Evolutionary conservation across 257 asterid genomes (phyloP).

Genomic region (Ligustrum vulgare): DNA sequence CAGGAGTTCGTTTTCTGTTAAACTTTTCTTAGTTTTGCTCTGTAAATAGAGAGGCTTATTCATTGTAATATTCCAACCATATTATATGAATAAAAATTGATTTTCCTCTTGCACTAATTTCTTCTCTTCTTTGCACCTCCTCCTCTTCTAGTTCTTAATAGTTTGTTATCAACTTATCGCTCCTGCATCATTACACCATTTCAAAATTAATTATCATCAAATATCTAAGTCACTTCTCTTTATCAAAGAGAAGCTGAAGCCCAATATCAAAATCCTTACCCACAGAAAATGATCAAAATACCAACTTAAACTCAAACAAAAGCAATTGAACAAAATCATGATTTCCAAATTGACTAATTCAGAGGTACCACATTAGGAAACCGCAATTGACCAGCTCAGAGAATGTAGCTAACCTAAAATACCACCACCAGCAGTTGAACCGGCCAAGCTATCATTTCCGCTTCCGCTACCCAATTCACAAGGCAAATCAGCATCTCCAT

Average conservation of each 20-base stretch:
- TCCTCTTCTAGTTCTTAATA: no score
- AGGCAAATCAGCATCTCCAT: constrained; percentile 81
- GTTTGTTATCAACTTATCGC: no score
- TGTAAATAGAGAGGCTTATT: no score
- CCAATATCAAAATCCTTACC: background rate
- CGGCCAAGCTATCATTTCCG: constrained; percentile 79
- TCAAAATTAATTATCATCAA: background rate
- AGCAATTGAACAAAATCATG: constrained; percentile 4
- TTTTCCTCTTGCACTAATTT: no score
- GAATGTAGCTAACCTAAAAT: constrained; percentile 64
- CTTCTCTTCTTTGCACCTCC: no score
- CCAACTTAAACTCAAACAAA: constrained; percentile 5
- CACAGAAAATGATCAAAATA: background rate
- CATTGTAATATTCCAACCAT: no score
- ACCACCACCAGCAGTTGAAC: constrained; percentile 91
- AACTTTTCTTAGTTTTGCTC: no score
- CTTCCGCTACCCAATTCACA: constrained; percentile 99
- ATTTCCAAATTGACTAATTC: constrained; percentile 4
- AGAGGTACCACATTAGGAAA: constrained; percentile 15
- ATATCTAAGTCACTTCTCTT: background rate
- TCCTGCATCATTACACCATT: background rate
- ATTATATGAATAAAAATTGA: no score
- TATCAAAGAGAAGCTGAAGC: background rate
- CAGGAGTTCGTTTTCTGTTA: no score
- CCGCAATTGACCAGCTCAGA: constrained; percentile 20